Conservation (phyloP, 345 rosid genomes). For the Luvunga scandens region DNA sequence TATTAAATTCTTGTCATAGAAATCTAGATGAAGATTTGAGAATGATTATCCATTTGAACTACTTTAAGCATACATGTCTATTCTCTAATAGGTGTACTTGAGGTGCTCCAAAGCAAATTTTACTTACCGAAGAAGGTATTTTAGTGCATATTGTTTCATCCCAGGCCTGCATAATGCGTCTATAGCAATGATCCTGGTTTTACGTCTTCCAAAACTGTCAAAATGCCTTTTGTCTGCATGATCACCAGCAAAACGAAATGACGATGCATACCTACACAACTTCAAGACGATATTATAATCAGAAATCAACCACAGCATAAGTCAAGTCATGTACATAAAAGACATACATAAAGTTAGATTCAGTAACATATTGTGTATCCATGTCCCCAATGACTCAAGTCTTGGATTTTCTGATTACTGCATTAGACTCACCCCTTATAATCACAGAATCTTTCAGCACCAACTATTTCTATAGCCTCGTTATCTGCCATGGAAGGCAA, state of each 20-base stretch:
- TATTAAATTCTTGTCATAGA: too few species aligned
- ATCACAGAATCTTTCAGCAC: conserved; percentile 80
- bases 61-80: background rate
- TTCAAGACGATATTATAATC: conserved; percentile 12
- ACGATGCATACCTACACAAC: conserved; percentile 77
- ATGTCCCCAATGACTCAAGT: background rate
- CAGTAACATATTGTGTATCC: background rate
- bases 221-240: conserved; percentile 54
- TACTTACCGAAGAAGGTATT: conserved; percentile 65
- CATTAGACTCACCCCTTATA: conserved; percentile 70
- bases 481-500: conserved; percentile 85
- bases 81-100: background rate
- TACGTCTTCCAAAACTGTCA: conserved; percentile 62
- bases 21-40: too few species aligned
- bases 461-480: conserved; percentile 85
- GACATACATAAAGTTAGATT: background rate
- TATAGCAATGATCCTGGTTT: conserved; percentile 68
- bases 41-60: too few species aligned
- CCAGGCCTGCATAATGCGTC: conserved; percentile 76
- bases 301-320: conserved; percentile 20
- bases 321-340: background rate
- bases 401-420: background rate
- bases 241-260: conserved; percentile 85
- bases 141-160: conserved; percentile 50
- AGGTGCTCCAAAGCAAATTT: conserved; percentile 1